Base-by-base conservation (phyloP, 2,329 filamentous ascomycete species). In the Aspergillus thermomutatus region DNA sequence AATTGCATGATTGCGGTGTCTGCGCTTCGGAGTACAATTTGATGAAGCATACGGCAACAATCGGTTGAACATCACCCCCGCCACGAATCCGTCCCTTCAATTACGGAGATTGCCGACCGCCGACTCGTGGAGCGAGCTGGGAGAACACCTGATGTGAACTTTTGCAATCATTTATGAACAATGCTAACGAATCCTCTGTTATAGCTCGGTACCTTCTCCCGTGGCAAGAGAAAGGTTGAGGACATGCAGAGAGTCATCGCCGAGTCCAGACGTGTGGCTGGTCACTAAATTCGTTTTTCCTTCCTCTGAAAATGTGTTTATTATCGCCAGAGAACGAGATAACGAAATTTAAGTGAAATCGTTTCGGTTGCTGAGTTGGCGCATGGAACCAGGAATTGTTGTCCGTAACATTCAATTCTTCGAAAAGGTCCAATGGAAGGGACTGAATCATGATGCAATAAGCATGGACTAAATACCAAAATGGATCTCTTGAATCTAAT, bases 151-250 rank as follows among this genome's bases (percentile, higher is more conserved):
- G 21, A 2, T 7, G 21, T 25, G 43, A 9, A 25, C 43, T n/a
- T 23, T 2, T 4, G 4, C 11, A 21, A 6, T 23, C 11, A 17
- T 26, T 25, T 4, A 14, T 25, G 21, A 17, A 26, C 21, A 14
- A 46, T 46, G 52, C 64, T 68, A 63, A 69, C 64, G 49, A 61
- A 25, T 56, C 2, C 52, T 25, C 40, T 56, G 55, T 57, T 64
- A 51, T 66, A 94, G 89, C 92, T 99, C 84, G 94, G 94, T 79
- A 97, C 94, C 72, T 97, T 97, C 82, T 90, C 91, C 77, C 93
- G 94, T 80, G 93, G 93, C 77, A 99, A 99, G 93, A 88, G 86
- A 79, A 99, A 99, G 93, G 94, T 99, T 71, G 94, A 99, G 79
- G 93, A 97, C 84, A 91, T 99, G 83, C 91, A 92, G 83, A 87